phyloP scores from a whole-genome alignment of 352 stramenopile genomes.

The Globisporangium lucens region DNA sequence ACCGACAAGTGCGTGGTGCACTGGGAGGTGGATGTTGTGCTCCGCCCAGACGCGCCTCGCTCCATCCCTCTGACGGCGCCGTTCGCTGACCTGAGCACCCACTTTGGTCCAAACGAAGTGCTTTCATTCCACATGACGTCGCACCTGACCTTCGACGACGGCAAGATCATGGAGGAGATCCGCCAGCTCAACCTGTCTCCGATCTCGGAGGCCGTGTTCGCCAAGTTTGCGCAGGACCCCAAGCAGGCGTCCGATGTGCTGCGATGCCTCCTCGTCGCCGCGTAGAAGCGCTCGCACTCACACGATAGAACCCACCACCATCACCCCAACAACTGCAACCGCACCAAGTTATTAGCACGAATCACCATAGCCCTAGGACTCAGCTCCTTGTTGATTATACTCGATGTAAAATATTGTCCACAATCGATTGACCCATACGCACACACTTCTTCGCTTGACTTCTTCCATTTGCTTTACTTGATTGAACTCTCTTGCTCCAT shows the following conservation, averaged over 20 bases:
- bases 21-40: conserved; percentile 62
- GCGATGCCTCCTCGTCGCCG: conserved; percentile 39
- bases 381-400: conserved; percentile 20
- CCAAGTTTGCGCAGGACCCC: conserved; percentile 52
- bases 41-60: conserved; percentile 49
- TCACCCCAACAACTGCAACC: not conserved
- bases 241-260: conserved; percentile 56
- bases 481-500: not conserved
- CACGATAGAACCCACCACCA: conserved; percentile 6
- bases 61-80: conserved; percentile 60
- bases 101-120: conserved; percentile 48
- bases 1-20: conserved; percentile 74
- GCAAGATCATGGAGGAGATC: conserved; percentile 76
- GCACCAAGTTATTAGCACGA: conserved; percentile 11
- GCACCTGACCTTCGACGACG: conserved; percentile 79
- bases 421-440: conserved; percentile 14
- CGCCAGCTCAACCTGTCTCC: conserved; percentile 67
- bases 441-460: not conserved
- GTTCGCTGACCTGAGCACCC: conserved; percentile 52
- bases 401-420: conserved; percentile 22
- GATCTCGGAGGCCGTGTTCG: conserved; percentile 48
- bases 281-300: conserved; percentile 19
- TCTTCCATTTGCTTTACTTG: not conserved
- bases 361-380: conserved; percentile 7
- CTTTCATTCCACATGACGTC: conserved; percentile 73